Percentiles rank a stretch among this genome's conserved stretches.
Evolutionary conservation across 345 rosid genomes (phyloP).

Genomic region (Streptanthus diversifolius): DNA sequence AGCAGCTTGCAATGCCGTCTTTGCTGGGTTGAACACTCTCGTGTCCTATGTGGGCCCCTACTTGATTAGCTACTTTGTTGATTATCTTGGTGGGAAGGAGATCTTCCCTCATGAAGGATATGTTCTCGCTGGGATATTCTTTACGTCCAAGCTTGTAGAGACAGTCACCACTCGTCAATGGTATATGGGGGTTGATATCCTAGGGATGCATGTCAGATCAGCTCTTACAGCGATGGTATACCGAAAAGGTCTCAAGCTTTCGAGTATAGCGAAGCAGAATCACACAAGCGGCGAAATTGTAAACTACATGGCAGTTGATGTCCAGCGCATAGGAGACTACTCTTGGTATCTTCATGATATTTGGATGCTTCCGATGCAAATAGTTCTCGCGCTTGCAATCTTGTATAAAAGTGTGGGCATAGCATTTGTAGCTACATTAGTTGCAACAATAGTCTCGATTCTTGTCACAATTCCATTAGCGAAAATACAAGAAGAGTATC

Average conservation of each 20-base stretch:
- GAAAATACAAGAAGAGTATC: slow-evolving; percentile 87
- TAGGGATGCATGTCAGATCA: slow-evolving; percentile 99
- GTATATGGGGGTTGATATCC: slow-evolving; percentile 98
- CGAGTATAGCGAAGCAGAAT: slow-evolving; percentile 85
- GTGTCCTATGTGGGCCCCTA: slow-evolving; percentile 97
- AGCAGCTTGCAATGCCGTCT: slow-evolving; percentile 88
- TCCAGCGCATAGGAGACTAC: slow-evolving; percentile 94
- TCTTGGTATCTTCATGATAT: slow-evolving; percentile 98
- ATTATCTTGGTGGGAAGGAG: slow-evolving; percentile 85
- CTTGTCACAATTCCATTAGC: slow-evolving; percentile 83
- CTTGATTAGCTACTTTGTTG: slow-evolving; percentile 95
- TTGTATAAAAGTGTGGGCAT: slow-evolving; percentile 94
- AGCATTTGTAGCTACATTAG: slow-evolving; percentile 84
- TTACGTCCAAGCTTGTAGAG: slow-evolving; percentile 84
- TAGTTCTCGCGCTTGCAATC: slow-evolving; percentile 91
- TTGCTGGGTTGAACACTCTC: slow-evolving; percentile 82
- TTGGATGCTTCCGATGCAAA: slow-evolving; percentile 99
- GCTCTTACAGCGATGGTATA: slow-evolving; percentile 98
- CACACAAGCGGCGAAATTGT: slow-evolving; percentile 97
- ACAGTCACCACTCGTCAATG: slow-evolving; percentile 96
- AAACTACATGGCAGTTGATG: slow-evolving; percentile 99
- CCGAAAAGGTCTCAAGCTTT: slow-evolving; percentile 82
- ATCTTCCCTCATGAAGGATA: slow-evolving; percentile 91
- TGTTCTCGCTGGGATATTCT: slow-evolving; percentile 90
- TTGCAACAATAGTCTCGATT: slow-evolving; percentile 86